phyloP scores from a whole-genome alignment of 2,329 filamentous ascomycete species.

The Claviceps humidiphila region DNA sequence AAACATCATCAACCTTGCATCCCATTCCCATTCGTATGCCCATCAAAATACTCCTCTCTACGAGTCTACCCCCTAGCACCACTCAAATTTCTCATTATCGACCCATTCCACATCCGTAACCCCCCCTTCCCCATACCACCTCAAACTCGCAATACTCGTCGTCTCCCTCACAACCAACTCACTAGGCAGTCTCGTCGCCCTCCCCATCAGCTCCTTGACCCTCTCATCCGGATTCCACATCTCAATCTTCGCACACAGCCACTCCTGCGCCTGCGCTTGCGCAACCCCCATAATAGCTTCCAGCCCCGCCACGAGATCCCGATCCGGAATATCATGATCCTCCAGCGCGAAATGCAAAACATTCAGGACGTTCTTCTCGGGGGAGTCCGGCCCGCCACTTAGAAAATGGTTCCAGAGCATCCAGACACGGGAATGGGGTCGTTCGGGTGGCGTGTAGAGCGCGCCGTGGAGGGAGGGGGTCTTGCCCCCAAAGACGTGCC shows the following conservation, averaged over 20 bases:
- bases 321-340: constrained; percentile 25
- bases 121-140: constrained; percentile 50
- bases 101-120: constrained; percentile 53
- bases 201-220: constrained; percentile 33
- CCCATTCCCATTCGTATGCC: too few species aligned
- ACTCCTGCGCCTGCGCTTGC: constrained; percentile 55
- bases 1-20: too few species aligned
- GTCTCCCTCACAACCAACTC: constrained; percentile 42
- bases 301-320: constrained; percentile 39
- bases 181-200: constrained; percentile 32
- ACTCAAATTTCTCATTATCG: constrained; percentile 64
- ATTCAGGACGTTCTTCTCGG: constrained; percentile 53
- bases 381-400: constrained; percentile 38
- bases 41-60: neutral
- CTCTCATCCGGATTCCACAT: constrained; percentile 68
- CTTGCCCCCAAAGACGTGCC: constrained; percentile 40
- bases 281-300: constrained; percentile 53
- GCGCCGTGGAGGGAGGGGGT: constrained; percentile 56
- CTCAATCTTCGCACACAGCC: constrained; percentile 57
- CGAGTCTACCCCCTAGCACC: constrained; percentile 41
- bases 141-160: constrained; percentile 57
- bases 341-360: constrained; percentile 59
- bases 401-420: constrained; percentile 59
- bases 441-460: constrained; percentile 37
- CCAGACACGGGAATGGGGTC: constrained; percentile 49